These are phyloP conservation scores for Cladosporium colombiae DNA, from an alignment of 2,329 filamentous ascomycete species.

Conservation along the genomic window DNA sequence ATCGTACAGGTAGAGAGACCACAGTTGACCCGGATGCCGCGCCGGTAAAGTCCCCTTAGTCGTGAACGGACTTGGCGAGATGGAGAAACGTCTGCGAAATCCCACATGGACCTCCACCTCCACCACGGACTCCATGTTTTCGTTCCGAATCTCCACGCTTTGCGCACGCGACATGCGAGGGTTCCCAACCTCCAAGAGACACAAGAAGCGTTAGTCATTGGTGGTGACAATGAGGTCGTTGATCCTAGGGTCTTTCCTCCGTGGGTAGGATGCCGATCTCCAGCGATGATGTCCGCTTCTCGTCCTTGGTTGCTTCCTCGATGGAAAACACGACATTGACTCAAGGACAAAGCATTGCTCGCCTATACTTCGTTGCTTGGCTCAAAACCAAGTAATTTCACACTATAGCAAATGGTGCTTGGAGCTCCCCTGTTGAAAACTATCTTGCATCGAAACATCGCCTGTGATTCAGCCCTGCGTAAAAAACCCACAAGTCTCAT, in stretches of 20 bases:
- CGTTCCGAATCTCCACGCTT: background rate
- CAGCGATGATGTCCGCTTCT: background rate
- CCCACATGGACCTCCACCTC: slow-evolving; percentile 4
- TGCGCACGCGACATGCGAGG: slow-evolving; percentile 1
- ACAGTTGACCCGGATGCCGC: slow-evolving; percentile 8
- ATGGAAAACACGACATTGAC: background rate
- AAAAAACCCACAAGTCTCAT: background rate
- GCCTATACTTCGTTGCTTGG: background rate
- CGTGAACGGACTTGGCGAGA: slow-evolving; percentile 6
- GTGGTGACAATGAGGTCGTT: background rate
- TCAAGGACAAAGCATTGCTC: background rate
- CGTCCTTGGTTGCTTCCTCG: background rate
- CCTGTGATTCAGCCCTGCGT: background rate
- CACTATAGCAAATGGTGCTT: background rate
- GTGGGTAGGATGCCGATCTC: background rate
- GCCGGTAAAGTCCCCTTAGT: background rate
- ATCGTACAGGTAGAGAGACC: background rate
- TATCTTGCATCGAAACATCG: background rate
- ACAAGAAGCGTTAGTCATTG: background rate
- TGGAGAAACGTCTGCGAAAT: slow-evolving; percentile 1
- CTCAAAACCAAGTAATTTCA: background rate
- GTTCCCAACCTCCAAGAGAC: background rate
- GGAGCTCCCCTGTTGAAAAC: background rate
- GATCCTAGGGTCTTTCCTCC: background rate
- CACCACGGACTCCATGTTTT: slow-evolving; percentile 3